Conservation (phyloP, 2,329 filamentous ascomycete species). For the Falciphora oryzae region DNA sequence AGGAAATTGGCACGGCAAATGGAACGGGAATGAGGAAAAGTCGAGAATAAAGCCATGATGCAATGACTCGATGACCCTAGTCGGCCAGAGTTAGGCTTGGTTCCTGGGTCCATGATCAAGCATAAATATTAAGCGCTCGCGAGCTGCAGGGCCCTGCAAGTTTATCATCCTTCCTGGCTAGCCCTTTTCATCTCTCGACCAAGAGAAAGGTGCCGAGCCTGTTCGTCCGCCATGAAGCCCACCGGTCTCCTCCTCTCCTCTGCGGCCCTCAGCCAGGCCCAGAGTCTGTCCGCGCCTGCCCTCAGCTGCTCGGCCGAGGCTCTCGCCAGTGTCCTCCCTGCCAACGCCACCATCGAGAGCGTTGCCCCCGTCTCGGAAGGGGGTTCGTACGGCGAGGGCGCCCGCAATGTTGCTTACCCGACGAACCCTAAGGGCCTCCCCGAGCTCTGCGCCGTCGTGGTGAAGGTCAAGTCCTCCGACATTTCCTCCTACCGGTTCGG, state of each 20-base stretch:
- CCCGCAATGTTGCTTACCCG: conserved; percentile 20
- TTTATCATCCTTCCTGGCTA: neutral
- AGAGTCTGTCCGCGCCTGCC: neutral
- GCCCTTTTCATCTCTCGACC: neutral
- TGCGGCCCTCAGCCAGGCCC: neutral
- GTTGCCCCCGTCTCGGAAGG: conserved; percentile 16
- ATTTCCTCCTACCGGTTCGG: conserved; percentile 27
- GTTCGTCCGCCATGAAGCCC: conserved; percentile 1
- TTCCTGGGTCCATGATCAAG: neutral
- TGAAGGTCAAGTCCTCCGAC: conserved; percentile 12
- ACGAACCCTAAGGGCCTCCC: conserved; percentile 24
- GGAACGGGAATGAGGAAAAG: neutral
- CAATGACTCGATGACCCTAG: neutral
- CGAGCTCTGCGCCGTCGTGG: conserved; percentile 25
- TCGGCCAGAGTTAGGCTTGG: no score
- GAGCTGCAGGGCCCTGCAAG: neutral
- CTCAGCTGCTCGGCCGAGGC: conserved; percentile 10
- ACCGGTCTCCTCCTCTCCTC: neutral
- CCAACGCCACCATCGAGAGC: conserved; percentile 13
- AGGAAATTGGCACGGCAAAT: neutral
- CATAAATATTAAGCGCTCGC: neutral
- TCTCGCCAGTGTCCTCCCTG: conserved; percentile 10
- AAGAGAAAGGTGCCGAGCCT: neutral
- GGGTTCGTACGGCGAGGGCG: conserved; percentile 19
- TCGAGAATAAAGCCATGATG: neutral